Percentiles rank a stretch among this genome's conserved stretches.
phyloP scores from a whole-genome alignment of 768 basidiomycete species.

The Lentinula boryana region DNA sequence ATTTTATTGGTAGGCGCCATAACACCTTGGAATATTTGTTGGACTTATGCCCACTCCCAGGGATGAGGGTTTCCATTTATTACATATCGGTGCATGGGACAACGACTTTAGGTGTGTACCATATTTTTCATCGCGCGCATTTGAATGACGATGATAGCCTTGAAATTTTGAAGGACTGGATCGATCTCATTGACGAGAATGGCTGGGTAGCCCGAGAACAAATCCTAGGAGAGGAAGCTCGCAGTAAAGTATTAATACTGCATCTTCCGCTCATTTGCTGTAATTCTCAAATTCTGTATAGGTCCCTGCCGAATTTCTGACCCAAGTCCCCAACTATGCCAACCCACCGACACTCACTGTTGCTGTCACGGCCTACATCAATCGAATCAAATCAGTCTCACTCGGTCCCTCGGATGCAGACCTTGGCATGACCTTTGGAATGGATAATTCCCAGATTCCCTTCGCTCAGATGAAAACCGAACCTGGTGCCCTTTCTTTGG shows the following conservation, averaged over 20 bases:
- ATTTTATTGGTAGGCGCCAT: constrained; percentile 77
- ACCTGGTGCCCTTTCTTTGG: constrained; percentile 38
- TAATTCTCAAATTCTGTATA: constrained; percentile 18
- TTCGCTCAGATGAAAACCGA: constrained; percentile 9
- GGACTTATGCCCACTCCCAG: constrained; percentile 27
- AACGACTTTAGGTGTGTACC: constrained; percentile 65
- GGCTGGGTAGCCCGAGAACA: constrained; percentile 98
- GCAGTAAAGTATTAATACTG: constrained; percentile 64
- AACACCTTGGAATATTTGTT: background rate
- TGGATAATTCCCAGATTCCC: constrained; percentile 47
- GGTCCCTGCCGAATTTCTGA: constrained; percentile 88
- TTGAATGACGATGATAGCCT: constrained; percentile 39
- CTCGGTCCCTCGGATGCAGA: constrained; percentile 49
- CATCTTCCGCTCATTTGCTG: background rate
- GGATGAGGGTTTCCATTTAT: constrained; percentile 96
- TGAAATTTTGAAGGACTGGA: constrained; percentile 88
- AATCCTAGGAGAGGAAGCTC: constrained; percentile 93
- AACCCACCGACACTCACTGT: constrained; percentile 94
- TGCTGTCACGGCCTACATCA: constrained; percentile 88
- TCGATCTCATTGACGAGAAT: constrained; percentile 84
- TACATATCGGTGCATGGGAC: constrained; percentile 91
- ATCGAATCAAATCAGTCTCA: constrained; percentile 49
- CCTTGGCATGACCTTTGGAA: constrained; percentile 59
- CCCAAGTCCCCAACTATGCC: constrained; percentile 89
- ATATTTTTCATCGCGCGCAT: background rate